Conservation (phyloP, 2,329 filamentous ascomycete genomes). For the Cytospora piceicola region DNA sequence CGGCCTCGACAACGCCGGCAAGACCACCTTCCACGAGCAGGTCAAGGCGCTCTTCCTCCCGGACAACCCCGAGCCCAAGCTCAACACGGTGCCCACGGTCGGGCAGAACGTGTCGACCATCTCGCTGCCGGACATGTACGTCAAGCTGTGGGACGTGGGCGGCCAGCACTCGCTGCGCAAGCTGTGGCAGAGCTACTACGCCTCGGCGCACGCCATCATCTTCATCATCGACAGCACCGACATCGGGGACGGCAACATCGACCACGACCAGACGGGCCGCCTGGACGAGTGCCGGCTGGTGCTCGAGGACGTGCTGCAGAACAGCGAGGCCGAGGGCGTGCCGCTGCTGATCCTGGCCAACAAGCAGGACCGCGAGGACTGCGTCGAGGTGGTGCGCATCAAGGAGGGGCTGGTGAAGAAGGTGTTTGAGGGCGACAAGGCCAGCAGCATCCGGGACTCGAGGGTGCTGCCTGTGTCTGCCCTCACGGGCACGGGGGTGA, state of each 20-base stretch:
- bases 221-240: slow-evolving; percentile 97
- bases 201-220: slow-evolving; percentile 91
- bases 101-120: slow-evolving; percentile 96
- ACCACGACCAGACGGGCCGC: slow-evolving; percentile 56
- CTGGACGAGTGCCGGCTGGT: slow-evolving; percentile 89
- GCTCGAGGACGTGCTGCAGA: slow-evolving; percentile 85
- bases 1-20: slow-evolving; percentile 96
- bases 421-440: slow-evolving; percentile 94
- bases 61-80: slow-evolving; percentile 64
- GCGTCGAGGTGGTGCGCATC: slow-evolving; percentile 94
- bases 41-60: slow-evolving; percentile 86
- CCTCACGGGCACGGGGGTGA: slow-evolving; percentile 83
- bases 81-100: slow-evolving; percentile 92
- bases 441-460: slow-evolving; percentile 82
- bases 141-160: slow-evolving; percentile 98
- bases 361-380: slow-evolving; percentile 97
- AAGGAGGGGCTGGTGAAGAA: slow-evolving; percentile 95
- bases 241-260: slow-evolving; percentile 79
- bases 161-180: slow-evolving; percentile 87
- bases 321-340: slow-evolving; percentile 87
- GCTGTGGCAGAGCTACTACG: slow-evolving; percentile 96
- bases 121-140: slow-evolving; percentile 88
- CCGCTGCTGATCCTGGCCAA: slow-evolving; percentile 92
- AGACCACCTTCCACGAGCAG: slow-evolving; percentile 96
- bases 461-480: slow-evolving; percentile 90